Conservation (phyloP, 2,329 filamentous ascomycete species). For the Microsporum ferrugineum region DNA sequence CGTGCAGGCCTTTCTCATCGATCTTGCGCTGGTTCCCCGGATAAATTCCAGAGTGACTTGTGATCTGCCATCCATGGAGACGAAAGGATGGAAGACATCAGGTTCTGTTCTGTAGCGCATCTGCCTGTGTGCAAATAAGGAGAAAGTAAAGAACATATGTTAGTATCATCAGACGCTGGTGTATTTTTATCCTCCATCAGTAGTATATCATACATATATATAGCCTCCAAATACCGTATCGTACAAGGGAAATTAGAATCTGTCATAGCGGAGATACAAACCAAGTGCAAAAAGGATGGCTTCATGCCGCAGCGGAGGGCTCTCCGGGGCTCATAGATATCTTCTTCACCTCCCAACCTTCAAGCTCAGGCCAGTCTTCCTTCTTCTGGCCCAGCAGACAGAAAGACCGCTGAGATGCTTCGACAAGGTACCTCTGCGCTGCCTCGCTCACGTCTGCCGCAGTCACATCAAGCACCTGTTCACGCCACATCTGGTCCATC, state of each 20-base stretch:
- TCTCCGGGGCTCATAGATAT: slow-evolving; percentile 46
- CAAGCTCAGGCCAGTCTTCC: slow-evolving; percentile 55
- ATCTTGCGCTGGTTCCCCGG: slow-evolving; percentile 38
- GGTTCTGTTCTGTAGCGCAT: slow-evolving; percentile 44
- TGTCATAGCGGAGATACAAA: not conserved
- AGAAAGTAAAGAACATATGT: not conserved
- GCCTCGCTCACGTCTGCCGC: slow-evolving; percentile 67
- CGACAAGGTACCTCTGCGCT: slow-evolving; percentile 70
- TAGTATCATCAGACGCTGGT: not conserved
- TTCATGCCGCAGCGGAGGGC: not conserved
- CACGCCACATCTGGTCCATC: slow-evolving; percentile 76
- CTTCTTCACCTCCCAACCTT: slow-evolving; percentile 65
- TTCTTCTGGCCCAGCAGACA: slow-evolving; percentile 75
- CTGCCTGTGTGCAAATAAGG: slow-evolving; percentile 15
- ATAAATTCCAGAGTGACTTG: slow-evolving; percentile 31
- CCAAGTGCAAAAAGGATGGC: slow-evolving; percentile 3
- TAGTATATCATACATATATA: not conserved
- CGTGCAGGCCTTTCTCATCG: slow-evolving; percentile 16
- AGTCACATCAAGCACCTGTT: slow-evolving; percentile 76
- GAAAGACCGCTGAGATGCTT: slow-evolving; percentile 50
- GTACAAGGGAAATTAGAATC: not conserved
- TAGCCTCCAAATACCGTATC: not conserved
- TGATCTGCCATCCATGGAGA: slow-evolving; percentile 41
- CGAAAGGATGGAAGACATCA: slow-evolving; percentile 37
- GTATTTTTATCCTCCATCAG: not conserved